Conservation (phyloP, 2,329 filamentous ascomycete species). For the Colletotrichum sp. region DNA sequence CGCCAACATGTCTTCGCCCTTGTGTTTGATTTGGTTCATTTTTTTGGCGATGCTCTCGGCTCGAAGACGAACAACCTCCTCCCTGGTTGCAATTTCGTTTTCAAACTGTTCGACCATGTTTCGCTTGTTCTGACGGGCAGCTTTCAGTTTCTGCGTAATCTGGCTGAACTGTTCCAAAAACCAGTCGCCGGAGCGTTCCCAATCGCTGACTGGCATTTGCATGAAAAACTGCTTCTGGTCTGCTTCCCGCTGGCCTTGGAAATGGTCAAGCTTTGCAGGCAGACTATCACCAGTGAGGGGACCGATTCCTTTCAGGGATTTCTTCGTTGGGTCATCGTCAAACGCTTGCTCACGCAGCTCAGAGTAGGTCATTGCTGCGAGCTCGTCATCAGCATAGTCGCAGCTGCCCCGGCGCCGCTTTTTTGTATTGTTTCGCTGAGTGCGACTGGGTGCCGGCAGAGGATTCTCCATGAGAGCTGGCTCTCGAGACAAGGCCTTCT, state of each 20-base stretch:
- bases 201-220: slow-evolving; percentile 59
- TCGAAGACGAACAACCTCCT: slow-evolving; percentile 58
- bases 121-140: slow-evolving; percentile 55
- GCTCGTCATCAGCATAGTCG: slow-evolving; percentile 63
- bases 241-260: slow-evolving; percentile 47
- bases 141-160: slow-evolving; percentile 53
- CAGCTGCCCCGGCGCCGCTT: slow-evolving; percentile 50
- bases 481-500: slow-evolving; percentile 26
- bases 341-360: slow-evolving; percentile 58
- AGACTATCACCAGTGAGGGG: slow-evolving; percentile 46
- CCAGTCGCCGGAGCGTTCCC: slow-evolving; percentile 67
- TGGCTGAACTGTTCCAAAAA: slow-evolving; percentile 59
- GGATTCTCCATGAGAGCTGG: slow-evolving; percentile 22
- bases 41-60: slow-evolving; percentile 61
- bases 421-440: slow-evolving; percentile 27
- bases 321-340: slow-evolving; percentile 61
- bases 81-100: slow-evolving; percentile 57
- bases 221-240: slow-evolving; percentile 58
- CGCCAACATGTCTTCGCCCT: slow-evolving; percentile 61
- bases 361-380: slow-evolving; percentile 59
- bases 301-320: slow-evolving; percentile 38
- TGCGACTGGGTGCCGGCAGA: slow-evolving; percentile 18
- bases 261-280: slow-evolving; percentile 55
- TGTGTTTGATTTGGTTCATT: slow-evolving; percentile 59
- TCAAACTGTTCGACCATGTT: slow-evolving; percentile 57